Percentiles rank a stretch among this genome's conserved stretches.
Evolutionary conservation across 805 yeast genomes (phyloP).

Genomic region (Candida tammaniensis): DNA sequence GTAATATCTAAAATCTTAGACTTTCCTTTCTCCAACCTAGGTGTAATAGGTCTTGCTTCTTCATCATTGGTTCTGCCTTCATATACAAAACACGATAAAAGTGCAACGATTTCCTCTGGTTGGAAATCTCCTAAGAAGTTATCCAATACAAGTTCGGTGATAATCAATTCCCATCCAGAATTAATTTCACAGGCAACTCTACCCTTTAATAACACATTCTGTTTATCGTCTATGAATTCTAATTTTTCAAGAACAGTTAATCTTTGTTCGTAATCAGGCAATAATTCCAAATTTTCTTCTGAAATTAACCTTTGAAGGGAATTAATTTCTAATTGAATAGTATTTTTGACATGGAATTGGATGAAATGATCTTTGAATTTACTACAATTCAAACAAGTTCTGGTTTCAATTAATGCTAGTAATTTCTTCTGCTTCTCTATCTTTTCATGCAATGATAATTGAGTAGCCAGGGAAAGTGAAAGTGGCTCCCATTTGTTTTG

Average conservation of each 20-base stretch:
- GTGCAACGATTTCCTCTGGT: conserved; percentile 95
- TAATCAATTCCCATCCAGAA: conserved; percentile 84
- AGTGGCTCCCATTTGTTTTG: conserved; percentile 45
- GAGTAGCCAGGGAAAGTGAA: conserved; percentile 32
- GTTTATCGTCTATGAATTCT: conserved; percentile 73
- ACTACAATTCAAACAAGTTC: conserved; percentile 32
- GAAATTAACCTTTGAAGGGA: conserved; percentile 62
- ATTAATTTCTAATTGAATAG: conserved; percentile 49
- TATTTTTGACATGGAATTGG: conserved; percentile 44
- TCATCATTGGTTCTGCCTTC: conserved; percentile 73
- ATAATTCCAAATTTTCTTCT: conserved; percentile 81
- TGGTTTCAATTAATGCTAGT: conserved; percentile 24
- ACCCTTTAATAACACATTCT: conserved; percentile 84
- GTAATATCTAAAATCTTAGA: conserved; percentile 69
- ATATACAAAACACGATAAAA: conserved; percentile 86
- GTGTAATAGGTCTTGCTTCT: conserved; percentile 67
- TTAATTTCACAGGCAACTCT: conserved; percentile 88
- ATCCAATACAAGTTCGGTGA: conserved; percentile 87
- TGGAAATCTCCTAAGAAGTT: conserved; percentile 91
- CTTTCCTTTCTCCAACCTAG: conserved; percentile 72
- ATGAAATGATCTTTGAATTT: conserved; percentile 44
- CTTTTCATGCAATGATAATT: conserved; percentile 35
- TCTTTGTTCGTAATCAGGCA: conserved; percentile 94
- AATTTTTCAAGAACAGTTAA: conserved; percentile 71
- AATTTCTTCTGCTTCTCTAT: conserved; percentile 35